Evolutionary conservation across 371 early-diverging fungal species (phyloP).

Genomic region (Rhizopus arrhizus): DNA sequence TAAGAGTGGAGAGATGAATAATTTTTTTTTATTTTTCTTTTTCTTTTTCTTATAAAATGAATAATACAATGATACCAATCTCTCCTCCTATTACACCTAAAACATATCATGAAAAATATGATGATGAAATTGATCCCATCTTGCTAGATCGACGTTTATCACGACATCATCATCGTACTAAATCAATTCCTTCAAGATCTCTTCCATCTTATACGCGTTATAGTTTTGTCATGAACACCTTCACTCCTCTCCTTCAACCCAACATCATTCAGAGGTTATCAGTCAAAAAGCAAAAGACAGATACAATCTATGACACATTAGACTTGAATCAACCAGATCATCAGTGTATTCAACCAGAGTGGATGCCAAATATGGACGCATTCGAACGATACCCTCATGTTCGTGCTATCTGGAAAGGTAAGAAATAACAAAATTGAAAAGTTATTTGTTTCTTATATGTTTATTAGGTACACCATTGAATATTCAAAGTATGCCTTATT

Average conservation of each 20-base stretch:
- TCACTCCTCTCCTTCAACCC: conserved; percentile 1
- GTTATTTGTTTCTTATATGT: not conserved
- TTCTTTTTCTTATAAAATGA: conserved; percentile 9
- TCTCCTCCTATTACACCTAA: conserved; percentile 36
- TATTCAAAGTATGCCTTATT: conserved; percentile 49
- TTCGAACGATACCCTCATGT: conserved; percentile 24
- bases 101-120: conserved; percentile 1
- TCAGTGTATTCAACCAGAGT: conserved; percentile 21
- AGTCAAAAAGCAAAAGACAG: conserved; percentile 22
- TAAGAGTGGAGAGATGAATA: too few relatives aligned
- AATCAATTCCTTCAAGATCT: conserved; percentile 25
- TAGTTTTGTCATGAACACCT: conserved; percentile 24
- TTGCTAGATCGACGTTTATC: conserved; percentile 33
- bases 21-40: conserved; percentile 8
- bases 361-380: conserved; percentile 34
- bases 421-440: not conserved
- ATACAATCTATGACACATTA: conserved; percentile 34
- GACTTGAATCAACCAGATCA: conserved; percentile 26
- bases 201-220: conserved; percentile 22
- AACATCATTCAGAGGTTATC: too few relatives aligned
- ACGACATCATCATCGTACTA: conserved; percentile 10
- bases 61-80: conserved; percentile 18
- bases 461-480: conserved; percentile 52
- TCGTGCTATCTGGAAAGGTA: conserved; percentile 41
- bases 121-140: conserved; percentile 9